Base-by-base conservation (phyloP, 176 grass and related monocot species). In the Raddia distichophylla region DNA sequence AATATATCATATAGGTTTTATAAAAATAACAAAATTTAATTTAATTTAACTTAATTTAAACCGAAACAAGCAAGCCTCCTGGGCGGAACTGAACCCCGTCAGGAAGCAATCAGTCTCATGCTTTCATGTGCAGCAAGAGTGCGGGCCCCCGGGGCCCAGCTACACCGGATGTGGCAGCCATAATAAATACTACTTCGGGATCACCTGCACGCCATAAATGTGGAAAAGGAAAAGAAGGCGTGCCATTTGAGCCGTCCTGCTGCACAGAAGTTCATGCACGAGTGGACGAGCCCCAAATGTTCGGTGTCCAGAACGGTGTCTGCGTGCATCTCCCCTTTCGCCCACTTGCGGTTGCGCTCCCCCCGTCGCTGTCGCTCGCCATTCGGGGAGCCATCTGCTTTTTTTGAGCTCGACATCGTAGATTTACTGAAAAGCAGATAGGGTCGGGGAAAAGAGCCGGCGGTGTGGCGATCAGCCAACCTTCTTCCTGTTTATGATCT, bases 171-270 rank as follows among this genome's bases (percentile, higher is more conserved):
- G 77, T 2, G 35, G 6, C 35, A 6, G 43, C 46, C 61, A 70
- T 54, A 54, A 54, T 33, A 17, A 6, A 6, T 68, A 45, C 46
- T 27, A 27, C 27, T 27, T 27, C 7, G 46, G 60, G 74, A 1
- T 15, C 34, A 53, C 20, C 69, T 69, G 82, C 64, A 76, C 60
- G 5, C 60, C 62, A 74, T 85, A 89, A 85, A 89, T 52, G 82
- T 20, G 64, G 77, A 81, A 64, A 86, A 77, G 12, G 77, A 81
- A 76, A 58, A 33, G 64, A 1, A 50, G 57, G 57, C 48, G 13
- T 64, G 64, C 1, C 63, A 76, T 75, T 85, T 37, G 61, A 52
- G 14, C 18, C 75, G 69, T 75, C 13, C 77, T 27, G 53, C 2
- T 53, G 33, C 4, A 12, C 1, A 8, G 8, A 15, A 34, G 65